phyloP scores from a whole-genome alignment of 2,329 filamentous ascomycete species.

The Aspergillus nomiae region DNA sequence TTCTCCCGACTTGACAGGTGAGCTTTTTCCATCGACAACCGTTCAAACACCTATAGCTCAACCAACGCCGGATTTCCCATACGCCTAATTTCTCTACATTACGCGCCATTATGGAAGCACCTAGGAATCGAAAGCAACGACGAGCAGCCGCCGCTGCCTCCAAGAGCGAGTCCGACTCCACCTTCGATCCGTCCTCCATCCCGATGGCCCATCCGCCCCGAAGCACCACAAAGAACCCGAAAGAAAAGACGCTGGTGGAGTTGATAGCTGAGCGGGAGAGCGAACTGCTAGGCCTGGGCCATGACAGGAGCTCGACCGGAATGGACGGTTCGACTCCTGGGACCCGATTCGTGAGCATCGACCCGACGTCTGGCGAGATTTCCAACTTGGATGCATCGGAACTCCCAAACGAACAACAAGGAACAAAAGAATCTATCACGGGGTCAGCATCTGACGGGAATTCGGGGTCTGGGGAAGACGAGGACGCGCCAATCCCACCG shows the following conservation, averaged over 20 bases:
- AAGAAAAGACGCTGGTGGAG: conserved; percentile 45
- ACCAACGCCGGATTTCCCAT: not conserved
- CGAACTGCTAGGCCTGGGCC: conserved; percentile 27
- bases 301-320: conserved; percentile 7
- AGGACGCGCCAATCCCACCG: conserved; percentile 33
- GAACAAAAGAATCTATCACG: not conserved
- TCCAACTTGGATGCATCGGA: conserved; percentile 28
- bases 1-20: conserved; percentile 5
- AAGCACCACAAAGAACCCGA: conserved; percentile 16
- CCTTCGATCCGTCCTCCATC: conserved; percentile 35
- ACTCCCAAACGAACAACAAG: conserved; percentile 18
- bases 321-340: not conserved
- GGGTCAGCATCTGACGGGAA: not conserved
- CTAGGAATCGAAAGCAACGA: conserved; percentile 44
- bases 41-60: not conserved
- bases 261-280: conserved; percentile 48
- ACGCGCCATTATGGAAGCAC: conserved; percentile 26
- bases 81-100: not conserved
- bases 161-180: conserved; percentile 15
- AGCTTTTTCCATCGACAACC: conserved; percentile 8
- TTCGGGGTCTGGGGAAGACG: not conserved
- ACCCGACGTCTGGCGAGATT: conserved; percentile 25
- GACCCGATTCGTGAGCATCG: conserved; percentile 38
- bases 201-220: conserved; percentile 33
- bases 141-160: conserved; percentile 32